These are phyloP conservation scores for Penicillium digitatum DNA, from an alignment of 2,329 filamentous ascomycete genomes.

Conservation along the genomic window DNA sequence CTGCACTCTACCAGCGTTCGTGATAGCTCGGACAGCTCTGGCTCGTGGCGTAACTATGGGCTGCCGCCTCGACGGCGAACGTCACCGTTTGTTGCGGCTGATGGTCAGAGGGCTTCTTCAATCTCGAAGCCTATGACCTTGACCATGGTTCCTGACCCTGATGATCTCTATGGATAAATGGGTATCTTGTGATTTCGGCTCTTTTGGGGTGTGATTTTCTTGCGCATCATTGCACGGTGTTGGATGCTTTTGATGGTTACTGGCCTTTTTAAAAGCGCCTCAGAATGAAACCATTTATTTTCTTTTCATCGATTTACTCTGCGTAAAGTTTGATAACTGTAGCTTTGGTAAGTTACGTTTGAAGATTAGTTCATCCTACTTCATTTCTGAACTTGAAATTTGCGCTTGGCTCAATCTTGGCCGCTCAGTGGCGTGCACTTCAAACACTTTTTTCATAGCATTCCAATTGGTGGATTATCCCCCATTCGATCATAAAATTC, in stretches of 20 bases:
- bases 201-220: not conserved
- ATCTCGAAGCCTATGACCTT: constrained; percentile 28
- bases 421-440: not conserved
- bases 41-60: constrained; percentile 11
- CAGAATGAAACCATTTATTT: constrained; percentile 1
- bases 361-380: not conserved
- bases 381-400: not conserved
- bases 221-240: constrained; percentile 4
- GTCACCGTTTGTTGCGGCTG: constrained; percentile 16
- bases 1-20: constrained; percentile 10
- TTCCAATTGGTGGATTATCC: not conserved
- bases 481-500: too few species aligned
- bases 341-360: not conserved
- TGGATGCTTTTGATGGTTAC: not conserved
- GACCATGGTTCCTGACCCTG: constrained; percentile 37
- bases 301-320: not conserved
- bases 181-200: not conserved
- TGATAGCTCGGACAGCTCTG: constrained; percentile 11
- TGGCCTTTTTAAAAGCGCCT: not conserved
- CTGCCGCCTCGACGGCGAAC: constrained; percentile 15
- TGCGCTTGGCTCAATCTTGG: not conserved
- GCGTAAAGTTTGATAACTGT: not conserved
- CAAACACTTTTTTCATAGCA: not conserved
- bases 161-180: constrained; percentile 35
- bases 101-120: constrained; percentile 22